phyloP scores from a whole-genome alignment of 768 basidiomycete species.

The Russula sp. region DNA sequence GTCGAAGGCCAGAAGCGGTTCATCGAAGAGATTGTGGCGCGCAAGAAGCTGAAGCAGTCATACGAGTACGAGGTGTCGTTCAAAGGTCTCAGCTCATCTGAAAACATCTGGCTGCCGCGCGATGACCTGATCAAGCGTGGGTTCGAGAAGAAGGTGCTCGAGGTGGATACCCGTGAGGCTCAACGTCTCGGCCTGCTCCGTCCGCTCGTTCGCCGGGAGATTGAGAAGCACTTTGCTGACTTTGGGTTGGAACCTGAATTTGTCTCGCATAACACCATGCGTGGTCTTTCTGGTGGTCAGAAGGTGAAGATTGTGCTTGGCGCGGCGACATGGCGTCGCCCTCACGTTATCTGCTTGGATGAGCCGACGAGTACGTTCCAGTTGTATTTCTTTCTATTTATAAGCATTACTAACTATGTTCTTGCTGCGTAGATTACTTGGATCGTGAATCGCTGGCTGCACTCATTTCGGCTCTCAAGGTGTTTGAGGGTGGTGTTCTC shows the following conservation, averaged over 20 bases:
- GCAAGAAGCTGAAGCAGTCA: constrained; percentile 99
- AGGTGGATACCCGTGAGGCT: constrained; percentile 95
- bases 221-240: constrained; percentile 99
- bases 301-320: constrained; percentile 99
- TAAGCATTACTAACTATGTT: constrained; percentile 11
- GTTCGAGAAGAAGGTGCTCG: constrained; percentile 98
- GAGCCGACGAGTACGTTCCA: constrained; percentile 78
- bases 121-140: constrained; percentile 97
- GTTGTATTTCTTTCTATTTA: neutral
- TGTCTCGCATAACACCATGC: constrained; percentile 98
- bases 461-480: constrained; percentile 95
- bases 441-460: constrained; percentile 99
- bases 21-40: constrained; percentile 84
- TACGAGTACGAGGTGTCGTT: constrained; percentile 98
- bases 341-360: constrained; percentile 94
- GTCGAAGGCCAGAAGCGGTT: constrained; percentile 91
- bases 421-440: constrained; percentile 70
- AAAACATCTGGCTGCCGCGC: constrained; percentile 97
- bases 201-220: constrained; percentile 96
- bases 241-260: constrained; percentile 99
- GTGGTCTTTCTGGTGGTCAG: constrained; percentile 96
- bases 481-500: constrained; percentile 97
- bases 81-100: constrained; percentile 90
- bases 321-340: constrained; percentile 98
- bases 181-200: constrained; percentile 92